Evolutionary conservation across 2,329 filamentous ascomycete species (phyloP).

Genomic region (Diaporthe amygdali): DNA sequence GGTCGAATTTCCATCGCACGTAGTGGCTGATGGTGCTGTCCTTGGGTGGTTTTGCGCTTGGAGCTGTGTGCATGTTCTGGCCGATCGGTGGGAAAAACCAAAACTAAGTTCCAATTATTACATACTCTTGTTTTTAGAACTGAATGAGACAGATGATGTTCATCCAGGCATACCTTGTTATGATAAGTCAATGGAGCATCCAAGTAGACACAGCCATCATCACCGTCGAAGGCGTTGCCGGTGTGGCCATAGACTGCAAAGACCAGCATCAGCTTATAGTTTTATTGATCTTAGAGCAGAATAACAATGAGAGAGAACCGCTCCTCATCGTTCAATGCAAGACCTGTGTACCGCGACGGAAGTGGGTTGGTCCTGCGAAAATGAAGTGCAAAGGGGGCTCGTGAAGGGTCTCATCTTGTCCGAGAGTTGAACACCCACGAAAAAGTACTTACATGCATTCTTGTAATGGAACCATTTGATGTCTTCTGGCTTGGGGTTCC

Average conservation of each 20-base stretch:
- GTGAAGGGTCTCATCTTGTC: accelerated
- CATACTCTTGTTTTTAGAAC: background rate
- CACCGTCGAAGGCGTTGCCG: constrained; percentile 14
- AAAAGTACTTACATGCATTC: background rate
- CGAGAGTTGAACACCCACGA: background rate
- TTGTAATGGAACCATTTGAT: constrained; percentile 16
- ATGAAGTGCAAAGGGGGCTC: background rate
- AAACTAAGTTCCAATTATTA: background rate
- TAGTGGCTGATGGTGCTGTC: constrained; percentile 13
- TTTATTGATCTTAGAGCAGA: too few relatives aligned
- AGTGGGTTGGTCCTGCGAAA: background rate
- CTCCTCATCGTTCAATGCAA: background rate
- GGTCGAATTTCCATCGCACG: constrained; percentile 19
- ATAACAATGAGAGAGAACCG: too few relatives aligned
- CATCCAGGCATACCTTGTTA: background rate
- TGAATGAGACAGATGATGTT: too few relatives aligned
- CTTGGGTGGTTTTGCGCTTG: constrained; percentile 2
- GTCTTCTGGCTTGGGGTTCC: constrained; percentile 6
- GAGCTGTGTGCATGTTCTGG: constrained; percentile 16
- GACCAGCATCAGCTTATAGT: too few relatives aligned
- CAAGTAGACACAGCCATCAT: constrained; percentile 10
- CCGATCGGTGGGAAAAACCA: constrained; percentile 18
- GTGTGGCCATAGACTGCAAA: constrained; percentile 12
- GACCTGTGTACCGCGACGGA: background rate
- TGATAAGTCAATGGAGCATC: constrained; percentile 15